Conservation (phyloP, 2,329 filamentous ascomycete genomes). For the Aspergillus glaucus region DNA sequence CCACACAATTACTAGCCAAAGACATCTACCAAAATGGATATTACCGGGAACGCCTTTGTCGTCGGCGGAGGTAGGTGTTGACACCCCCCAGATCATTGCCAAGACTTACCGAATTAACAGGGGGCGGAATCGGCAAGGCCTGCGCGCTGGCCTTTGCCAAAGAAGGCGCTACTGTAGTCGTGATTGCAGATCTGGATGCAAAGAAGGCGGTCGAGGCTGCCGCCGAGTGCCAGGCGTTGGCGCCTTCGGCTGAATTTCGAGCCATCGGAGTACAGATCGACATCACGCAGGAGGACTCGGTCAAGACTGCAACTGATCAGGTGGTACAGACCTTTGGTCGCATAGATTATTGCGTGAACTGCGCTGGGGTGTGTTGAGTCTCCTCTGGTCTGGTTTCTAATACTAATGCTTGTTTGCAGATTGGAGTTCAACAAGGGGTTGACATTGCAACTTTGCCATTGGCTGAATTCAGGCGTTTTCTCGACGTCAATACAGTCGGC, state of each 20-base stretch:
- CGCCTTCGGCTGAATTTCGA: conserved; percentile 17
- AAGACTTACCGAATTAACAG: neutral
- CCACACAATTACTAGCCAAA: no score
- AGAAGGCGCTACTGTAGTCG: conserved; percentile 12
- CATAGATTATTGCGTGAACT: conserved; percentile 21
- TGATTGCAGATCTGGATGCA: conserved; percentile 21
- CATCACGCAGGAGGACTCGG: conserved; percentile 11
- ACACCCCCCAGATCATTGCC: no score
- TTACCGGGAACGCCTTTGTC: no score
- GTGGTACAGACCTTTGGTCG: conserved; percentile 15
- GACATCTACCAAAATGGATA: no score
- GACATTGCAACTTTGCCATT: conserved; percentile 1
- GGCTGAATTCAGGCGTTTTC: conserved; percentile 30
- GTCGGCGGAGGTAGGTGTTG: no score
- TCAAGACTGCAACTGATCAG: conserved; percentile 18
- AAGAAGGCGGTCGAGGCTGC: conserved; percentile 10
- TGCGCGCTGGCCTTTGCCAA: conserved; percentile 12
- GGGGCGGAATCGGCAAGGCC: conserved; percentile 7
- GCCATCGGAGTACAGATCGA: conserved; percentile 20
- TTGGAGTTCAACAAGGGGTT: conserved; percentile 1
- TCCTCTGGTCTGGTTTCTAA: neutral
- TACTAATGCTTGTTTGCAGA: neutral
- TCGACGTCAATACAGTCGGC: conserved; percentile 25
- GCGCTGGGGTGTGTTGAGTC: conserved; percentile 11
- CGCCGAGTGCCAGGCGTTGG: conserved; percentile 19